Base-by-base conservation (phyloP, 805 yeast species). In the Suhomyces sp. region DNA sequence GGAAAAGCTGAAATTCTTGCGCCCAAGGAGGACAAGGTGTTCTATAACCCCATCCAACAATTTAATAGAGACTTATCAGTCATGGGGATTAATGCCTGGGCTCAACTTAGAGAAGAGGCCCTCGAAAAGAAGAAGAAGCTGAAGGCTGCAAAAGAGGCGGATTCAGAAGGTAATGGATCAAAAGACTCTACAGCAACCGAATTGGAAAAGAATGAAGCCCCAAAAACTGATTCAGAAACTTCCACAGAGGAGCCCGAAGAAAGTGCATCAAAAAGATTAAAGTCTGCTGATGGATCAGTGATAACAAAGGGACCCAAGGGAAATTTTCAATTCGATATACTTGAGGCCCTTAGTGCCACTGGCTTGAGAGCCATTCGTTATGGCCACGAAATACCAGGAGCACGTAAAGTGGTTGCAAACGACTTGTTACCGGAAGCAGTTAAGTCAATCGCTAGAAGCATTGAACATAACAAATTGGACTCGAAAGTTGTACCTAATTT, bases 1-100 rank as follows among this genome's bases (percentile, higher is more conserved):
- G 99, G 99, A 2, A 67, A 73, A 37, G 97, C 98, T 10, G 75
- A 81, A 16, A 80, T 93, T 28, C 67, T 90, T 20, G 84, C 83
- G 43, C 91, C 95, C 4, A 82, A 85, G 50, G 80, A 80, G 31
- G 88, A 85, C 47, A 71, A 73, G 40, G 98, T 93, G 8, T 93
- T 93, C 55, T 93, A 93, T 63, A 93, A 93, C 56, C 97, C 95
- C 7, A 84, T 93, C 37, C 99, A 93, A 63, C 98, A 91, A 62
- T 93, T 88, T 63, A 93, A 93, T 60, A 75, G 99, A 50, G 99
- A 93, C 56, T 64, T 93, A 31, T 83, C 95, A 46, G 83, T 87
- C 5, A 66, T 83, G 48, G 88, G 87, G 6, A 90, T 93, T 42
- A 75, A 80, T 38, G 95, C 98, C 0, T 93, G 95, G 91, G 72